phyloP scores from a whole-genome alignment of 495 filamentous ascomycete species.

The Ramalina peruviana region DNA sequence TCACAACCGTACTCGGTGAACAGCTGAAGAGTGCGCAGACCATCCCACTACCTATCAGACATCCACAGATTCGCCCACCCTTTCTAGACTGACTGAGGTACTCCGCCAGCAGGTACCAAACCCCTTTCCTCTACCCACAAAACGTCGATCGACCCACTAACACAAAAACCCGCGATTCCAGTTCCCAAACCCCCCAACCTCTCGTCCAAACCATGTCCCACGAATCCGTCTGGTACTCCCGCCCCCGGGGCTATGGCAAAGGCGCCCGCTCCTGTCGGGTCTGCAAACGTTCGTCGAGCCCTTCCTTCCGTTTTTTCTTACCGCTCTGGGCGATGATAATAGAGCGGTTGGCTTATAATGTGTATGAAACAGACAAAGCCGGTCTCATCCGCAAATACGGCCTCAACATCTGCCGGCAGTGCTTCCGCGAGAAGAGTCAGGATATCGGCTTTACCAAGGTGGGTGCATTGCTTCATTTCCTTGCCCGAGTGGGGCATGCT shows the following conservation, averaged over 20 bases:
- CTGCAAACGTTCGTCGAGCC: neutral
- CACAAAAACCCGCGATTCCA: neutral
- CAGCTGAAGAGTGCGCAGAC: too few relatives aligned
- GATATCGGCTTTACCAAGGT: slow-evolving; percentile 99
- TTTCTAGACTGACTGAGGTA: too few relatives aligned
- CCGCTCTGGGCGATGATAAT: neutral
- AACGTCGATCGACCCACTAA: neutral
- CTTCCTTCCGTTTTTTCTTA: neutral
- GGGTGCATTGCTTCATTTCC: slow-evolving; percentile 13
- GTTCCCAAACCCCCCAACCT: slow-evolving; percentile 10
- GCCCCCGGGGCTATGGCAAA: slow-evolving; percentile 93
- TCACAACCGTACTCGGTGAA: neutral
- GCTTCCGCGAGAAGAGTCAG: slow-evolving; percentile 91
- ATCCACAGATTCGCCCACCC: too few relatives aligned
- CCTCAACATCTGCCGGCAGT: slow-evolving; percentile 98
- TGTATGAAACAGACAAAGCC: slow-evolving; percentile 70
- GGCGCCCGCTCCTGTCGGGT: slow-evolving; percentile 77
- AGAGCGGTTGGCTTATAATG: neutral
- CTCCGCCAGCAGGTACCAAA: neutral
- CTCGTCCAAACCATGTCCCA: slow-evolving; percentile 71
- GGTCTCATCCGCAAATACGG: slow-evolving; percentile 90
- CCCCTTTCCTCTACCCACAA: neutral
- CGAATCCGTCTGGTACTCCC: slow-evolving; percentile 99
- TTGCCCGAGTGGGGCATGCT: neutral
- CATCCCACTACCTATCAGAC: too few relatives aligned